Percentiles rank a stretch among this genome's conserved stretches.
These are phyloP conservation scores for Tulasnella sp. DNA, from an alignment of 768 basidiomycete species.

Conservation along the genomic window DNA sequence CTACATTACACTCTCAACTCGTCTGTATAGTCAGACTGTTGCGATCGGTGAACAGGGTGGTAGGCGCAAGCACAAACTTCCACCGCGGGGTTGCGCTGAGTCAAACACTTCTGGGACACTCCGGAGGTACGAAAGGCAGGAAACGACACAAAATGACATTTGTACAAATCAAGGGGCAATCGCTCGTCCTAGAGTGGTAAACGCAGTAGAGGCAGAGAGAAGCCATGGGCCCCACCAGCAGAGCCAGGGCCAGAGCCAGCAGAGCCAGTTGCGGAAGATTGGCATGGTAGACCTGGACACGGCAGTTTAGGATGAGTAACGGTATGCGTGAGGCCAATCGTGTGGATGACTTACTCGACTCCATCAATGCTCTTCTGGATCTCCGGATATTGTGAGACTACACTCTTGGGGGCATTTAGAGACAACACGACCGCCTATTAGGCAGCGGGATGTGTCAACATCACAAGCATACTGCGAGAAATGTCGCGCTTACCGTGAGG, in stretches of 20 bases:
- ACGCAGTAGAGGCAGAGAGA: not conserved
- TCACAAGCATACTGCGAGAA: not conserved
- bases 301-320: not conserved
- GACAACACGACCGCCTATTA: not conserved
- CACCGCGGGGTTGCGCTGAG: no score
- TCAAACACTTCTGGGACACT: not conserved
- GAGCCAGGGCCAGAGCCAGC: not conserved
- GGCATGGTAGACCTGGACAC: not conserved
- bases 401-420: not conserved
- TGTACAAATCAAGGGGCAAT: not conserved
- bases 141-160: not conserved
- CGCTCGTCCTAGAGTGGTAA: not conserved
- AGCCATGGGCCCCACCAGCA: conserved; percentile 8
- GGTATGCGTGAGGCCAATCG: not conserved
- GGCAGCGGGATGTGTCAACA: not conserved
- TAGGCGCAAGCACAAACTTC: not conserved
- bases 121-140: not conserved
- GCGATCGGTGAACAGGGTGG: not conserved
- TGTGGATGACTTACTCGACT: not conserved
- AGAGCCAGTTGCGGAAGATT: not conserved
- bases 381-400: not conserved
- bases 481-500: not conserved
- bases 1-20: no score
- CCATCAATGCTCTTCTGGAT: not conserved
- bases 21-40: no score